Evolutionary conservation across 1,284 basidiomycete species (phyloP).

Genomic region (Mrakiaceae sp.): DNA sequence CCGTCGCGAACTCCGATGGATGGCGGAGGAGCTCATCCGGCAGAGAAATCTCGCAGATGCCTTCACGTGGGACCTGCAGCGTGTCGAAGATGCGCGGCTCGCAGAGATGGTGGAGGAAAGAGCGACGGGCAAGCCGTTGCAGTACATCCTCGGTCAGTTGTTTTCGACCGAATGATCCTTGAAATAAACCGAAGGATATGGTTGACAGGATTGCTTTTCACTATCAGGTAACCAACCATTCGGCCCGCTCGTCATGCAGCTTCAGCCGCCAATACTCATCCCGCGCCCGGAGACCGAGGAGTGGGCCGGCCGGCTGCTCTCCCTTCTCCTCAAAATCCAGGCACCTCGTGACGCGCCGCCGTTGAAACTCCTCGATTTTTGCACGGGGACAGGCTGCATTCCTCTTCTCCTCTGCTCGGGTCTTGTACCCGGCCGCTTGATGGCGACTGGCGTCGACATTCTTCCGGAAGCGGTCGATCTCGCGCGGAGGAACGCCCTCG

Average conservation of each 20-base stretch:
- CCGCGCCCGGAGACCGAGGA: conserved; percentile 86
- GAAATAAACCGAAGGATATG: too few species aligned
- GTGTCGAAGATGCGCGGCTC: conserved; percentile 14
- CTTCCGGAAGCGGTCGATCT: conserved; percentile 55
- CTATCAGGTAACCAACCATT: conserved; percentile 71
- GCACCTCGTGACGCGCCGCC: not conserved
- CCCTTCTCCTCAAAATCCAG: not conserved
- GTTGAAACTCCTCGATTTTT: conserved; percentile 58
- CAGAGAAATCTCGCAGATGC: not conserved
- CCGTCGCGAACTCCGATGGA: conserved; percentile 13
- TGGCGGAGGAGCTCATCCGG: conserved; percentile 7
- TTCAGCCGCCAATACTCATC: conserved; percentile 66
- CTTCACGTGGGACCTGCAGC: too few species aligned
- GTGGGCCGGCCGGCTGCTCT: conserved; percentile 39
- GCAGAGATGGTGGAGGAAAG: conserved; percentile 32
- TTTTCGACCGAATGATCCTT: too few species aligned
- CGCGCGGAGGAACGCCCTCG: conserved; percentile 53
- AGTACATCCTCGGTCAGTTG: conserved; percentile 68
- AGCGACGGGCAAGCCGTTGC: conserved; percentile 62
- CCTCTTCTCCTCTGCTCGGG: conserved; percentile 58
- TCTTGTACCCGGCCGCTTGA: conserved; percentile 44
- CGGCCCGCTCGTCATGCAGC: conserved; percentile 54
- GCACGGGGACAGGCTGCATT: conserved; percentile 82
- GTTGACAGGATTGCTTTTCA: conserved; percentile 9
- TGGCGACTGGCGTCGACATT: conserved; percentile 60